Conservation (phyloP, 1,284 basidiomycete species). For the Boletus hoseneyae region DNA sequence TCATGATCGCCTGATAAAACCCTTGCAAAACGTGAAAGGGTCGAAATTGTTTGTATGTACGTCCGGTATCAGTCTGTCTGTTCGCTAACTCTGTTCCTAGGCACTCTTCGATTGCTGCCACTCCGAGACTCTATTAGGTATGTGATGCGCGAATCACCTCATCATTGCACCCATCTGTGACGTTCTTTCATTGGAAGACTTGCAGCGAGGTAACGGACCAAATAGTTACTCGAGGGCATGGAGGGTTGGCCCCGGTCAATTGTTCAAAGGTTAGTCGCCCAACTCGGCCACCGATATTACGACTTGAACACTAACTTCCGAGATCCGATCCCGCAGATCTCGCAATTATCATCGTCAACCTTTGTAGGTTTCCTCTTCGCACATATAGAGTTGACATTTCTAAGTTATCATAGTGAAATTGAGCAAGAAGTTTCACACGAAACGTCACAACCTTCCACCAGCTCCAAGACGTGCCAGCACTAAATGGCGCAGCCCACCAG, state of each 20-base stretch:
- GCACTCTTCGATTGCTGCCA: constrained; percentile 32
- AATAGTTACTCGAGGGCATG: constrained; percentile 20
- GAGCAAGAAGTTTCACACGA: not conserved
- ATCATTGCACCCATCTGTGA: not conserved
- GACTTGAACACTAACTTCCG: not conserved
- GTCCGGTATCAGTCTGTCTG: not conserved
- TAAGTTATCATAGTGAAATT: constrained; percentile 11
- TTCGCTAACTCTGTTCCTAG: constrained; percentile 12
- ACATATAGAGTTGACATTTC: not conserved
- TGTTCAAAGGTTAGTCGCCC: constrained; percentile 17
- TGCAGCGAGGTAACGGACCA: constrained; percentile 14
- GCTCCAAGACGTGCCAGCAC: constrained; percentile 8
- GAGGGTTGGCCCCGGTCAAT: constrained; percentile 15
- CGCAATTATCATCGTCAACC: not conserved
- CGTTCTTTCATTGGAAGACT: constrained; percentile 12
- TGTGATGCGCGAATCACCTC: not conserved
- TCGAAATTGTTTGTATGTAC: constrained; percentile 21
- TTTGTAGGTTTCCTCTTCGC: constrained; percentile 14
- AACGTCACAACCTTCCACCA: not conserved
- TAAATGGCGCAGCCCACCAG: constrained; percentile 4
- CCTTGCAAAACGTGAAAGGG: constrained; percentile 20
- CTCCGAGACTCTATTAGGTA: constrained; percentile 30
- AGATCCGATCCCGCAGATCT: constrained; percentile 8
- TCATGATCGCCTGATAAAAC: constrained; percentile 19
- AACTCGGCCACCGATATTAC: not conserved